A percentile compares a stretch with the other conserved stretches of the same genome.
Evolutionary conservation across 2,329 filamentous ascomycete species (phyloP).

Genomic region (Cytospora piceae): DNA sequence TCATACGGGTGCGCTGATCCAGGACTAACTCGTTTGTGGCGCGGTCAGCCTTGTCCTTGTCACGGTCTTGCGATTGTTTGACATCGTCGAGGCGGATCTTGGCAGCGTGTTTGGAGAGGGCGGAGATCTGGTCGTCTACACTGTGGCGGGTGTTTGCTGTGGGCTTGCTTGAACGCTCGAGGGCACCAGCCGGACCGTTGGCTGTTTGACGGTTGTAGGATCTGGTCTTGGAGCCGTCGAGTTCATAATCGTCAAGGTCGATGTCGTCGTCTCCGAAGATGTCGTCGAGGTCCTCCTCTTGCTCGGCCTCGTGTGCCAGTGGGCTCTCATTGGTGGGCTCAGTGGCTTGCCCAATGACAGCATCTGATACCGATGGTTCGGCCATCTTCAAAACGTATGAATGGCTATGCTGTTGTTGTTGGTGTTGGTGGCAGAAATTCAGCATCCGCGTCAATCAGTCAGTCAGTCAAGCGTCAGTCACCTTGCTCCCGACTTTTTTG

Average conservation of each 20-base stretch:
- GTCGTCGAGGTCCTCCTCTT: conserved; percentile 49
- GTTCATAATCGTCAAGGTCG: conserved; percentile 56
- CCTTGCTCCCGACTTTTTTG: conserved; percentile 16
- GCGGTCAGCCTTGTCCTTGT: conserved; percentile 88
- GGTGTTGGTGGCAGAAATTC: not conserved
- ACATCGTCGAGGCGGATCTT: conserved; percentile 80
- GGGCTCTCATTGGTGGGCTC: not conserved
- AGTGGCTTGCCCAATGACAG: conserved; percentile 13
- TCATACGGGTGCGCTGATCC: conserved; percentile 92
- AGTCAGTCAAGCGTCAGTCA: too few relatives aligned
- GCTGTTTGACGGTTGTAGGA: conserved; percentile 78
- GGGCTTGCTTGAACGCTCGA: conserved; percentile 77
- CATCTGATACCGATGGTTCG: conserved; percentile 7
- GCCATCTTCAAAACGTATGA: conserved; percentile 6
- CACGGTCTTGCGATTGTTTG: conserved; percentile 56
- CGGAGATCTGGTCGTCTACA: conserved; percentile 85
- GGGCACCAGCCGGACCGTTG: conserved; percentile 47
- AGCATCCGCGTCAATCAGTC: not conserved
- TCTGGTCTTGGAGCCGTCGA: conserved; percentile 56
- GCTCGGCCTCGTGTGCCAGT: conserved; percentile 38
- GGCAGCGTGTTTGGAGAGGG: conserved; percentile 80
- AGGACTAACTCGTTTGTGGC: conserved; percentile 94
- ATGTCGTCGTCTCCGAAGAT: conserved; percentile 65
- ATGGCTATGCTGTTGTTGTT: too few relatives aligned
- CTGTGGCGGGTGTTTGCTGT: conserved; percentile 77